These are phyloP conservation scores for Jatropha multifida DNA, from an alignment of 441 rosid species.

Conservation along the genomic window DNA sequence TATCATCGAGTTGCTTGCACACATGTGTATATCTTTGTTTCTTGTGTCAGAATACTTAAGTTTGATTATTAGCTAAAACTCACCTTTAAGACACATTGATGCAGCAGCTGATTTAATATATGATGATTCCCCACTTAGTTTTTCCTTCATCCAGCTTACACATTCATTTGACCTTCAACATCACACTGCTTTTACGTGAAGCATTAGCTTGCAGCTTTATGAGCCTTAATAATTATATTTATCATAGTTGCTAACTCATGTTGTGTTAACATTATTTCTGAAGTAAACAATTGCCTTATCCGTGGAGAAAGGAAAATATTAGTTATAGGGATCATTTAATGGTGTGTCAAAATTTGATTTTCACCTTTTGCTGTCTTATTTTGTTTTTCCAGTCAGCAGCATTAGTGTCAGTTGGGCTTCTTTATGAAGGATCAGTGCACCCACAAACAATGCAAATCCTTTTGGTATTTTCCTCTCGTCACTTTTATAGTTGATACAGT, in stretches of 20 bases:
- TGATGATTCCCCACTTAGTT: not conserved
- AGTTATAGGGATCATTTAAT: not conserved
- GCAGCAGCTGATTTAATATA: not conserved
- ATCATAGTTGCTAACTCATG: not conserved
- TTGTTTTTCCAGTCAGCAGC: conserved; percentile 80
- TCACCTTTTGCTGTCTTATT: conserved; percentile 15
- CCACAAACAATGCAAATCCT: conserved; percentile 86
- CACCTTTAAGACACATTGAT: not conserved
- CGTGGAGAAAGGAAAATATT: not conserved
- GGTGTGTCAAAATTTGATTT: conserved; percentile 17
- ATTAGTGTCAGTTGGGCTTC: conserved; percentile 87
- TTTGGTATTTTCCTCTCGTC: conserved; percentile 49
- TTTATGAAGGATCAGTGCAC: conserved; percentile 97
- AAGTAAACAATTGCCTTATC: not conserved
- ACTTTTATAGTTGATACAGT: not conserved
- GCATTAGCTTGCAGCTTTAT: not conserved
- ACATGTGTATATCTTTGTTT: not conserved
- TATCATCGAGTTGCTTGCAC: conserved; percentile 1
- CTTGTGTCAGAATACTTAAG: not conserved
- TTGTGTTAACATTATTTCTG: not conserved
- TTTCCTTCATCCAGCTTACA: not conserved
- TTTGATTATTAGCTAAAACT: not conserved
- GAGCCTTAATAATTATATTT: not conserved
- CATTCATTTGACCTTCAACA: not conserved
- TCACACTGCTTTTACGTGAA: not conserved